Conservation (phyloP, 805 yeast species). For the Komagataella populi region DNA sequence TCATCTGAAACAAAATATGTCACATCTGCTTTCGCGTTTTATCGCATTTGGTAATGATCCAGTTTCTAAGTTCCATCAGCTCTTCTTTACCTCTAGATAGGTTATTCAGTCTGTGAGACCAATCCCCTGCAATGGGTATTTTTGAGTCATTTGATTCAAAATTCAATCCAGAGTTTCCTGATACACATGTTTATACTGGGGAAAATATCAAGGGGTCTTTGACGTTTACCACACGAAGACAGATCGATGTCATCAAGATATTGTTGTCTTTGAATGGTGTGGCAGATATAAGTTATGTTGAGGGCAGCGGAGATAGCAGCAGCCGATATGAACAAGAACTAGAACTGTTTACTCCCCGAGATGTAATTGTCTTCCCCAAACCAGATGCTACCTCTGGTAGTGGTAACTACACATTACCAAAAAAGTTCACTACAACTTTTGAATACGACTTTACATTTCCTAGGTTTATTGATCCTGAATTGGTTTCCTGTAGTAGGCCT, state of each 20-base stretch:
- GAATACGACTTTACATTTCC: background rate
- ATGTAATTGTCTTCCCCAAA: background rate
- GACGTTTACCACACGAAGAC: background rate
- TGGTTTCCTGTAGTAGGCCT: background rate
- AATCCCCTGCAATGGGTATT: background rate
- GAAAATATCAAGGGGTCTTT: background rate
- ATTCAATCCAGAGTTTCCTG: background rate
- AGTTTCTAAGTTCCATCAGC: background rate
- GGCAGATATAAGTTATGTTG: background rate
- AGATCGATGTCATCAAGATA: background rate
- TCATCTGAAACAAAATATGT: background rate
- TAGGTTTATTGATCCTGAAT: background rate
- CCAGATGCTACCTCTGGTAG: background rate
- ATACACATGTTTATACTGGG: background rate
- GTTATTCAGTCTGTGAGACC: background rate
- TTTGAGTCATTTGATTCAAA: background rate
- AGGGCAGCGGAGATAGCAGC: background rate
- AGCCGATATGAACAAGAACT: background rate
- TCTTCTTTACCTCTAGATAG: background rate
- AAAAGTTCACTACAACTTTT: background rate
- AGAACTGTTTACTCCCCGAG: background rate
- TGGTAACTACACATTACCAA: background rate
- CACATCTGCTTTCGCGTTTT: background rate
- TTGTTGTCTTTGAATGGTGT: background rate
- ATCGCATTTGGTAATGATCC: background rate